Evolutionary conservation across 2,329 filamentous ascomycete species (phyloP).

Genomic region (Trichoderma semiorbis): DNA sequence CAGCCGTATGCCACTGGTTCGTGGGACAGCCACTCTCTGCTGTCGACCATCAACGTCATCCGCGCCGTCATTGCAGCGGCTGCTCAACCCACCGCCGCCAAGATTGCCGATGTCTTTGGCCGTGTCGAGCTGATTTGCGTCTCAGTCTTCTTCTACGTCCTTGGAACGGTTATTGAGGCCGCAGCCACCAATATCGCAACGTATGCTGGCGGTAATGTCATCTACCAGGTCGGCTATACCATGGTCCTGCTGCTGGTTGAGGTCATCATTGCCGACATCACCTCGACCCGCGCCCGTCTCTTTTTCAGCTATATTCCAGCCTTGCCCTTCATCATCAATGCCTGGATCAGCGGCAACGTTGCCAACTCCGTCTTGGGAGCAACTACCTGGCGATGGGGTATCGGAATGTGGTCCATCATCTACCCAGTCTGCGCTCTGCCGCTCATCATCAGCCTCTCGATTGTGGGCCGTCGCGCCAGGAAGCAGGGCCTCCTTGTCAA

Average conservation of each 20-base stretch:
- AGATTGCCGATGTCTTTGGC: slow-evolving; percentile 61
- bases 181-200: slow-evolving; percentile 44
- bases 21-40: slow-evolving; percentile 51
- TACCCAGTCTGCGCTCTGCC: slow-evolving; percentile 57
- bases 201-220: slow-evolving; percentile 55
- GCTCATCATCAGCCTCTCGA: slow-evolving; percentile 49
- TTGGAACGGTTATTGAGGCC: slow-evolving; percentile 56
- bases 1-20: slow-evolving; percentile 53
- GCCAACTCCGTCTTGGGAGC: slow-evolving; percentile 43
- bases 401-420: slow-evolving; percentile 63
- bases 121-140: slow-evolving; percentile 55
- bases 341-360: slow-evolving; percentile 61
- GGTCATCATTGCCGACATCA: slow-evolving; percentile 62
- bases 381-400: slow-evolving; percentile 59
- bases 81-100: slow-evolving; percentile 54
- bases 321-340: slow-evolving; percentile 59
- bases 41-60: slow-evolving; percentile 56
- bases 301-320: slow-evolving; percentile 63
- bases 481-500: slow-evolving; percentile 44
- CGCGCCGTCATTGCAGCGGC: slow-evolving; percentile 58
- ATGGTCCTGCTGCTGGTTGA: slow-evolving; percentile 59
- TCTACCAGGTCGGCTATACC: slow-evolving; percentile 64
- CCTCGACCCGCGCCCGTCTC: slow-evolving; percentile 59
- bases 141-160: slow-evolving; percentile 59
- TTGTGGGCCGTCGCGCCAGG: slow-evolving; percentile 51